Conservation (phyloP, 208 protist species). For the Trichomonas gallinae region DNA sequence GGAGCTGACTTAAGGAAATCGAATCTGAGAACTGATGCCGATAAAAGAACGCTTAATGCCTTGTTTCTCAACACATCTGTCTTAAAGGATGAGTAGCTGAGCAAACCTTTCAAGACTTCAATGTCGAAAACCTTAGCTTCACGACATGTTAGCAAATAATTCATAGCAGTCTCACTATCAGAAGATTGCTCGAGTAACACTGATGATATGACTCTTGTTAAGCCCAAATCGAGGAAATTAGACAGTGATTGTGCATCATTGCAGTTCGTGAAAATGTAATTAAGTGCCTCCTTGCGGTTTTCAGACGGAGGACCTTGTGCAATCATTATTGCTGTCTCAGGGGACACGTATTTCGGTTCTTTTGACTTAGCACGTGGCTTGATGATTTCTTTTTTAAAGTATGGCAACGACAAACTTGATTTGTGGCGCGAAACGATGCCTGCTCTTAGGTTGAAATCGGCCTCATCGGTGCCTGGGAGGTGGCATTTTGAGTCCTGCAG, state of each 20-base stretch:
- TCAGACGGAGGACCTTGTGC: background rate
- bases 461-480: background rate
- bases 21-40: background rate
- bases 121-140: background rate
- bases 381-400: background rate
- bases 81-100: background rate
- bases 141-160: background rate
- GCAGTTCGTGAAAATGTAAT: background rate
- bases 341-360: background rate
- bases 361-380: background rate
- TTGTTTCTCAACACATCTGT: background rate
- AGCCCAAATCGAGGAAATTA: background rate
- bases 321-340: background rate
- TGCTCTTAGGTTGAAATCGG: background rate
- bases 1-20: background rate
- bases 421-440: background rate
- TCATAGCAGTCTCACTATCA: background rate
- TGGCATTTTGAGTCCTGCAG: background rate
- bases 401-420: background rate
- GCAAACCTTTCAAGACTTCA: background rate
- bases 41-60: background rate
- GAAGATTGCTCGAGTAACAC: background rate
- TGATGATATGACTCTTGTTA: background rate
- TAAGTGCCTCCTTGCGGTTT: background rate
- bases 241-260: background rate